phyloP scores from a whole-genome alignment of 2,329 filamentous ascomycete genomes.

The Dichotomopilus funicola region DNA sequence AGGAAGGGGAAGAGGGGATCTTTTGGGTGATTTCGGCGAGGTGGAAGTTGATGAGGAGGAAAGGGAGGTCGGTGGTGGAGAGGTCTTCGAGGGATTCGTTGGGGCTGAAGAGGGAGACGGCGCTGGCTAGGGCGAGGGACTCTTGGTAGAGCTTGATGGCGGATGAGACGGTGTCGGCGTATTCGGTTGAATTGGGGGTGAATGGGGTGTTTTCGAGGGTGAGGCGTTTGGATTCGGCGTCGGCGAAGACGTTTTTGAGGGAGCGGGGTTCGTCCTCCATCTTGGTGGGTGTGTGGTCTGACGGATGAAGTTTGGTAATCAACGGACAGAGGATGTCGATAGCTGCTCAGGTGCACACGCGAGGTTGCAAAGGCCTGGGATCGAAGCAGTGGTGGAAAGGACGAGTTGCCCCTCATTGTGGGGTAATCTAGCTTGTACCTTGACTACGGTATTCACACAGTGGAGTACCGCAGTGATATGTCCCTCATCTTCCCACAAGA shows the following conservation, averaged over 20 bases:
- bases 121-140: conserved; percentile 61
- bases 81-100: conserved; percentile 89
- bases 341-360: no score
- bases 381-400: no score
- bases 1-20: conserved; percentile 50
- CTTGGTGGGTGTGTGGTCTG: not conserved
- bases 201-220: conserved; percentile 59
- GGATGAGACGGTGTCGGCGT: conserved; percentile 59
- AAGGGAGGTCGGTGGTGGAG: conserved; percentile 76
- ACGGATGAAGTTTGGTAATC: no score
- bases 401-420: no score
- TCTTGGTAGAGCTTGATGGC: conserved; percentile 67
- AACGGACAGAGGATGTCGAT: no score
- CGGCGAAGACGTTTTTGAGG: conserved; percentile 43
- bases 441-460: no score
- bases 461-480: no score
- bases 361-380: no score
- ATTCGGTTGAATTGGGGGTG: conserved; percentile 55
- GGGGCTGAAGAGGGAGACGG: conserved; percentile 76
- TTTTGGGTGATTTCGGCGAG: conserved; percentile 74
- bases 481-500: no score
- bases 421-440: no score
- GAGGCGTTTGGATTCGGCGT: conserved; percentile 45
- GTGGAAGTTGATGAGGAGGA: conserved; percentile 70
- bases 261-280: conserved; percentile 42